These are phyloP conservation scores for Leccinum barrowsii DNA, from an alignment of 768 basidiomycete species.

Conservation along the genomic window DNA sequence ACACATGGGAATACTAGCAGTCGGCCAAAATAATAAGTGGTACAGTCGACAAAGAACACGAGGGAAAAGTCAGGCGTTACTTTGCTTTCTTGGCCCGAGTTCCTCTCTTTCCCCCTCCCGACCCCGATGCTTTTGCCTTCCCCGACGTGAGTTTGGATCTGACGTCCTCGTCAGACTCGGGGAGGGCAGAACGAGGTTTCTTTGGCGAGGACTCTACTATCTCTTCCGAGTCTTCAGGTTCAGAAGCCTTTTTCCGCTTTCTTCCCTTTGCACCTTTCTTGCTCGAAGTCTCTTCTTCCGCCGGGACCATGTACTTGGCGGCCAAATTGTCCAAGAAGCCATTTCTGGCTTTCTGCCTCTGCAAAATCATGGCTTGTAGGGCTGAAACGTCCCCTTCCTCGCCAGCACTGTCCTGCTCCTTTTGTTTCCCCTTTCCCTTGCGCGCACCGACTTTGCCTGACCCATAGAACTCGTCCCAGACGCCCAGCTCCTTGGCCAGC, in stretches of 20 bases:
- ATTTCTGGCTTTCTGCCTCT: slow-evolving; percentile 66
- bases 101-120: slow-evolving; percentile 26
- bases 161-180: slow-evolving; percentile 62
- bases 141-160: slow-evolving; percentile 58
- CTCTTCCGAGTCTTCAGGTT: slow-evolving; percentile 33
- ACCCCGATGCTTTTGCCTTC: slow-evolving; percentile 34
- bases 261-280: slow-evolving; percentile 47
- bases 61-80: slow-evolving; percentile 8
- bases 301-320: slow-evolving; percentile 63
- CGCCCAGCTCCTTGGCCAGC: slow-evolving; percentile 81
- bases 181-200: slow-evolving; percentile 42
- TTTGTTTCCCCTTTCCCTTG: slow-evolving; percentile 53
- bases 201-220: slow-evolving; percentile 45
- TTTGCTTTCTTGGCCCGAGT: slow-evolving; percentile 36
- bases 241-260: slow-evolving; percentile 46
- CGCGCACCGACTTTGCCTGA: slow-evolving; percentile 63
- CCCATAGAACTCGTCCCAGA: slow-evolving; percentile 93
- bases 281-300: slow-evolving; percentile 26
- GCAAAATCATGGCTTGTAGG: slow-evolving; percentile 78
- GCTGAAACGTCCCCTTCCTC: slow-evolving; percentile 63
- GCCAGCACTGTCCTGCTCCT: slow-evolving; percentile 34
- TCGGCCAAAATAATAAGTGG: not conserved
- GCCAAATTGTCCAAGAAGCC: slow-evolving; percentile 74
- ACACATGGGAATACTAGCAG: slow-evolving; percentile 3
- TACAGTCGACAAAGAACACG: not conserved